These are phyloP conservation scores for Scytalidium sp. DNA, from an alignment of 2,329 filamentous ascomycete species.

Conservation along the genomic window DNA sequence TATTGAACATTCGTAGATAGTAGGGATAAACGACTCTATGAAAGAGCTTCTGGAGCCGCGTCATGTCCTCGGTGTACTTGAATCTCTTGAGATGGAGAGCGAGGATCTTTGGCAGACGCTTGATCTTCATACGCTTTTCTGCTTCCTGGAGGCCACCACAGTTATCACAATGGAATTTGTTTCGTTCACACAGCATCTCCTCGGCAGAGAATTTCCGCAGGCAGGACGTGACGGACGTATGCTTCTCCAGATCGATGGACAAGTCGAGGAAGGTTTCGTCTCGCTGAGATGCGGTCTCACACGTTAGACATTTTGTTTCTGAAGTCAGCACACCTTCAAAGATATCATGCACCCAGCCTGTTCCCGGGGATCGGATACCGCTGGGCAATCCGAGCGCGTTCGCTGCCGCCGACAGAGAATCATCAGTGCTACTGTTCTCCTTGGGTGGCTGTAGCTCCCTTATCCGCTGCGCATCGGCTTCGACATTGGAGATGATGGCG, in stretches of 20 bases:
- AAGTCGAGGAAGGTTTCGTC: slow-evolving; percentile 96
- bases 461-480: slow-evolving; percentile 73
- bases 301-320: slow-evolving; percentile 93
- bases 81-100: slow-evolving; percentile 94
- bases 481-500: slow-evolving; percentile 90
- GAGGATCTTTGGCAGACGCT: slow-evolving; percentile 85
- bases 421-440: slow-evolving; percentile 42
- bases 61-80: slow-evolving; percentile 96
- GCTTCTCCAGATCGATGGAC: slow-evolving; percentile 92
- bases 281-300: slow-evolving; percentile 90
- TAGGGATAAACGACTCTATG: slow-evolving; percentile 97
- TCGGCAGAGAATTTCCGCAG: slow-evolving; percentile 94
- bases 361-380: slow-evolving; percentile 54
- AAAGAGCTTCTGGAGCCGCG: slow-evolving; percentile 91
- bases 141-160: slow-evolving; percentile 96
- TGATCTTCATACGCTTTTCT: slow-evolving; percentile 99
- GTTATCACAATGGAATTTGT: slow-evolving; percentile 98
- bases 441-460: slow-evolving; percentile 44
- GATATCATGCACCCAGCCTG: slow-evolving; percentile 93
- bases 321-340: slow-evolving; percentile 95
- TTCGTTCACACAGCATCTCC: slow-evolving; percentile 96
- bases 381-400: slow-evolving; percentile 33
- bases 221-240: slow-evolving; percentile 94
- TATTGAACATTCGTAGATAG: slow-evolving; percentile 94
- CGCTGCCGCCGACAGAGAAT: slow-evolving; percentile 45